Evolutionary conservation across 305 asterid species (phyloP).

Genomic region (Solanum hybrid): DNA sequence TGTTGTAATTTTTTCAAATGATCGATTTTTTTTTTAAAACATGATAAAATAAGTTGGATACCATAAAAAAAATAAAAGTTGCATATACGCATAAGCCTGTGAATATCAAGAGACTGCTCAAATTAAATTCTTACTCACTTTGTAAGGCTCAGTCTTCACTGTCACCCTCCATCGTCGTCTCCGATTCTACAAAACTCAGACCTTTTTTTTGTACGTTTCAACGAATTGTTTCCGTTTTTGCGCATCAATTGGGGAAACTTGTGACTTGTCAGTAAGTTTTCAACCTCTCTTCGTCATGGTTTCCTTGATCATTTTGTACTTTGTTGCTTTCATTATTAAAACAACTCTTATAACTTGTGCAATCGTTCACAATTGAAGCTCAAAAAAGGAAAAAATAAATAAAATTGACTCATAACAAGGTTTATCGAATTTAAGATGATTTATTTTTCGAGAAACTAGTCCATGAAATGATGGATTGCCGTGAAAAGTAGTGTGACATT

Average conservation of each 20-base stretch:
- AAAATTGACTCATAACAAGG: not conserved
- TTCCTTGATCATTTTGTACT: not conserved
- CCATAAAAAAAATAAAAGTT: no score
- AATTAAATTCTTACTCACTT: no score
- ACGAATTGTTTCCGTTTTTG: not conserved
- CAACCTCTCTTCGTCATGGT: not conserved
- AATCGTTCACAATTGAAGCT: not conserved
- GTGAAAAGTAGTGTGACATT: not conserved
- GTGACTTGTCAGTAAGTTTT: not conserved
- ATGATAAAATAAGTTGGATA: no score
- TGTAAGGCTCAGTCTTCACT: not conserved
- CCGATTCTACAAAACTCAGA: not conserved
- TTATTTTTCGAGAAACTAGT: no score
- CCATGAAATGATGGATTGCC: not conserved
- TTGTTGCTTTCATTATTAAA: not conserved
- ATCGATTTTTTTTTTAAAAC: accelerated
- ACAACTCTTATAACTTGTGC: not conserved
- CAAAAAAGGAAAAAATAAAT: not conserved
- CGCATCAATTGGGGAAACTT: not conserved
- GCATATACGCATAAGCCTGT: no score
- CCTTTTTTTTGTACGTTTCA: not conserved
- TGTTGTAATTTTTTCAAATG: no score
- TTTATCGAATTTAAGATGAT: not conserved
- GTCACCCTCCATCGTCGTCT: not conserved
- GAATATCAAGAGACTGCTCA: no score